Percentiles rank a stretch among this genome's conserved stretches.
phyloP scores from a whole-genome alignment of 2,329 filamentous ascomycete genomes.

The Calonectria henricotiae region DNA sequence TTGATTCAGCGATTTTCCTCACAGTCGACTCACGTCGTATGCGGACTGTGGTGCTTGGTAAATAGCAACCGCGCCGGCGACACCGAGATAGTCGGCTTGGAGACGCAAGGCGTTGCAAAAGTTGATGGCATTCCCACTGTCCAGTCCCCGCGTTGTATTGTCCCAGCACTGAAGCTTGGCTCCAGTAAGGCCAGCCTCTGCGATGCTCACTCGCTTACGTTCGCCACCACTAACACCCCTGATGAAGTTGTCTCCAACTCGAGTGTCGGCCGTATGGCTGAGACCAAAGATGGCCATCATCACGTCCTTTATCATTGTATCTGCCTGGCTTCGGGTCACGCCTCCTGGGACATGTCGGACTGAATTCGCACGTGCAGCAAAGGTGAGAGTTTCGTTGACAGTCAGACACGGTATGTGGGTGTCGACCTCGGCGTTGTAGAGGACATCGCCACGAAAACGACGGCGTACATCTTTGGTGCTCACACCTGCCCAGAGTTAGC shows the following conservation, averaged over 20 bases:
- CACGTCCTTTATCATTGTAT: constrained; percentile 64
- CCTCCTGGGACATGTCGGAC: constrained; percentile 68
- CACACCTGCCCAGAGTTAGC: constrained; percentile 46
- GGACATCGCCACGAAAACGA: constrained; percentile 69
- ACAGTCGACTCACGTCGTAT: constrained; percentile 62
- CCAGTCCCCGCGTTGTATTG: constrained; percentile 53
- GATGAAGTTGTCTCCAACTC: constrained; percentile 79
- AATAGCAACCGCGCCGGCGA: constrained; percentile 58
- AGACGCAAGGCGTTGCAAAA: constrained; percentile 51
- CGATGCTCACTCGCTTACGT: constrained; percentile 83
- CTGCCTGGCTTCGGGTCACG: constrained; percentile 35
- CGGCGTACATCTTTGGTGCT: constrained; percentile 58
- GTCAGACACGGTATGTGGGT: constrained; percentile 79
- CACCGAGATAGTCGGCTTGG: constrained; percentile 51
- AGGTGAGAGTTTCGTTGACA: constrained; percentile 76
- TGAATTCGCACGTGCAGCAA: constrained; percentile 75
- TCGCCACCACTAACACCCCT: constrained; percentile 85
- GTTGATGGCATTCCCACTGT: constrained; percentile 53
- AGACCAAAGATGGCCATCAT: constrained; percentile 85
- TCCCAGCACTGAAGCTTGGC: constrained; percentile 56
- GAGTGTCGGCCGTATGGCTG: constrained; percentile 79
- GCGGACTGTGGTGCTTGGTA: constrained; percentile 77
- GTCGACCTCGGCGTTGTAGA: constrained; percentile 78
- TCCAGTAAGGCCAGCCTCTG: constrained; percentile 70
- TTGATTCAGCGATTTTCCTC: neutral